A percentile compares a stretch with the other conserved stretches of the same genome.
Evolutionary conservation across 2,329 filamentous ascomycete genomes (phyloP).

Genomic region (Thielaviopsis euricoi): DNA sequence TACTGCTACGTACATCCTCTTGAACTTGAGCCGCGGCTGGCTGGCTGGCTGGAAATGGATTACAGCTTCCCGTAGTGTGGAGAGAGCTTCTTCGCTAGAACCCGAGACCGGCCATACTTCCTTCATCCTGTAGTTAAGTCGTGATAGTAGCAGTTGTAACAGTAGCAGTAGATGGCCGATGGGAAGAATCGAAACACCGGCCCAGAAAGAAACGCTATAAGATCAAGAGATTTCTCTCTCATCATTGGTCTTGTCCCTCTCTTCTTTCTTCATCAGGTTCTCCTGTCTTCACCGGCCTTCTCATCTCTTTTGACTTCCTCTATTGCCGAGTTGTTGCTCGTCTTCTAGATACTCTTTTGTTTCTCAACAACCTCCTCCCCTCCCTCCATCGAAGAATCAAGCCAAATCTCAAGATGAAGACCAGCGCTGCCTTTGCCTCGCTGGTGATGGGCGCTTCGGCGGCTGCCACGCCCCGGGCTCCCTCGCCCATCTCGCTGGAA

Average conservation of each 20-base stretch:
- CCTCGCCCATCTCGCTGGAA: slow-evolving; percentile 9
- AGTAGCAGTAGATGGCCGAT: too few species aligned
- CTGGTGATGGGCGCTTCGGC: slow-evolving; percentile 9
- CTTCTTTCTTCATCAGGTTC: slow-evolving; percentile 6
- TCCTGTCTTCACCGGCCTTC: not conserved
- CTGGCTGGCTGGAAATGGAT: too few species aligned
- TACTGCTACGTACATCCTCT: too few species aligned
- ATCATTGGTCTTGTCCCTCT: not conserved
- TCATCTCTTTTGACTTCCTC: not conserved
- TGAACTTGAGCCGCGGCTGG: too few species aligned
- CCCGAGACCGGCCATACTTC: too few species aligned
- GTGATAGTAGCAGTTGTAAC: too few species aligned
- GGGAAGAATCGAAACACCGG: not conserved
- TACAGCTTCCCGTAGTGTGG: too few species aligned
- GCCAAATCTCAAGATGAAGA: slow-evolving; percentile 6
- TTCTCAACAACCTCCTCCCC: not conserved
- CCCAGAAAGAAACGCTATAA: not conserved
- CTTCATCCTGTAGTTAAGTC: too few species aligned
- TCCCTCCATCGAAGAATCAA: not conserved
- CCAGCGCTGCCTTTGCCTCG: slow-evolving; percentile 7
- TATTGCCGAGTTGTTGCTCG: not conserved
- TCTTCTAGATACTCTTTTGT: not conserved
- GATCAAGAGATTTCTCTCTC: not conserved
- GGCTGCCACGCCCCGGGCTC: slow-evolving; percentile 4
- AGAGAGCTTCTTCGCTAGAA: too few species aligned